These are phyloP conservation scores for Cochlearia excelsa DNA, from an alignment of 345 rosid species.

Conservation along the genomic window DNA sequence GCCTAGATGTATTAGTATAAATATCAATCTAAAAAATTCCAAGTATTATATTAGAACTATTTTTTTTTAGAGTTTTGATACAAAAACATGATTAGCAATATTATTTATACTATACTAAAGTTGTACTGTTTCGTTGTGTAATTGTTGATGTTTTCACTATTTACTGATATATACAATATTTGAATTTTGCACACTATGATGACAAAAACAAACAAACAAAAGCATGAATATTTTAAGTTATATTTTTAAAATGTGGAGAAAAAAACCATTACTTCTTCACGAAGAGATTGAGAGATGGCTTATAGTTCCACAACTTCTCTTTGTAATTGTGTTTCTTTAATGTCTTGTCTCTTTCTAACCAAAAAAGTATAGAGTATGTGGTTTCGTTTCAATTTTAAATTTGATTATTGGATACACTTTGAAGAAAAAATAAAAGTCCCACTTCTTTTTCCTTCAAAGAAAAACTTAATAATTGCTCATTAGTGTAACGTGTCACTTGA, in stretches of 20 bases:
- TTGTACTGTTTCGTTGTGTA: no score
- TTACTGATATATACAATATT: no score
- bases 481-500: slow-evolving; percentile 28
- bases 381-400: slow-evolving; percentile 18
- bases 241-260: neutral
- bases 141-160: no score
- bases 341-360: slow-evolving; percentile 35
- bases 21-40: no score
- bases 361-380: slow-evolving; percentile 29
- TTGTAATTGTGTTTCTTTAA: slow-evolving; percentile 30
- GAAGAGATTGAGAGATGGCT: slow-evolving; percentile 34
- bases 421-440: slow-evolving; percentile 24
- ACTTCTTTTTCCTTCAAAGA: slow-evolving; percentile 24
- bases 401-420: slow-evolving; percentile 33
- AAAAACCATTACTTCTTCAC: slow-evolving; percentile 32
- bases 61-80: no score
- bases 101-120: no score
- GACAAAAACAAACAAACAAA: neutral
- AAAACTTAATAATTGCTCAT: slow-evolving; percentile 22
- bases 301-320: slow-evolving; percentile 25
- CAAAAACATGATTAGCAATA: no score
- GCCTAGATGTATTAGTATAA: no score
- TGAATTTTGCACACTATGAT: no score
- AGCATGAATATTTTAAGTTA: neutral
- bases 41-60: no score